Evolutionary conservation across 805 yeast genomes (phyloP).

Genomic region (Kazachstania bromeliacearum): DNA sequence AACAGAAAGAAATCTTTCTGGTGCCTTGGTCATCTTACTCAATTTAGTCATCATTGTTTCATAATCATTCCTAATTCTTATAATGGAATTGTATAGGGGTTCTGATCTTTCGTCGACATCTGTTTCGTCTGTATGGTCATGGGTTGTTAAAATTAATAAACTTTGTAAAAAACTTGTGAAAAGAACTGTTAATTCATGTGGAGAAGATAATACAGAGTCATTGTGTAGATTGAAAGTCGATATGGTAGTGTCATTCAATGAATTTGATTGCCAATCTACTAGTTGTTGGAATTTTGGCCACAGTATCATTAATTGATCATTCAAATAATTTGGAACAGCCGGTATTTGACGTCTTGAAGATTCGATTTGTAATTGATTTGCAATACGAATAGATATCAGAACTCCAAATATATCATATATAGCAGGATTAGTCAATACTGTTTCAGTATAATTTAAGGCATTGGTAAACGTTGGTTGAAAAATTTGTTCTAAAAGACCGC

Average conservation of each 20-base stretch:
- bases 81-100: constrained; percentile 63
- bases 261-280: constrained; percentile 69
- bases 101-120: constrained; percentile 35
- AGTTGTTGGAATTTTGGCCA: constrained; percentile 84
- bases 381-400: constrained; percentile 60
- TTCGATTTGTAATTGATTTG: constrained; percentile 55
- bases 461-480: constrained; percentile 45
- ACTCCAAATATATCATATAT: constrained; percentile 72
- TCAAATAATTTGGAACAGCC: constrained; percentile 54
- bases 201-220: constrained; percentile 31
- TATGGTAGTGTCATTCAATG: constrained; percentile 44
- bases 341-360: constrained; percentile 65
- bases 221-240: constrained; percentile 13
- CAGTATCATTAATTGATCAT: constrained; percentile 51
- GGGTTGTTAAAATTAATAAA: constrained; percentile 46
- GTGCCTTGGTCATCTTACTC: constrained; percentile 42
- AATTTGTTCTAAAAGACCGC: constrained; percentile 39
- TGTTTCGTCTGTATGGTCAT: constrained; percentile 12
- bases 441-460: constrained; percentile 42
- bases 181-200: constrained; percentile 66
- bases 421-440: constrained; percentile 19
- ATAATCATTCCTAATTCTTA: constrained; percentile 65
- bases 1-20: constrained; percentile 65
- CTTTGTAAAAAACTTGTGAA: constrained; percentile 68
- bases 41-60: constrained; percentile 70